These are phyloP conservation scores for Craterostigma plantagineum DNA, from an alignment of 257 asterid species.

Conservation along the genomic window DNA sequence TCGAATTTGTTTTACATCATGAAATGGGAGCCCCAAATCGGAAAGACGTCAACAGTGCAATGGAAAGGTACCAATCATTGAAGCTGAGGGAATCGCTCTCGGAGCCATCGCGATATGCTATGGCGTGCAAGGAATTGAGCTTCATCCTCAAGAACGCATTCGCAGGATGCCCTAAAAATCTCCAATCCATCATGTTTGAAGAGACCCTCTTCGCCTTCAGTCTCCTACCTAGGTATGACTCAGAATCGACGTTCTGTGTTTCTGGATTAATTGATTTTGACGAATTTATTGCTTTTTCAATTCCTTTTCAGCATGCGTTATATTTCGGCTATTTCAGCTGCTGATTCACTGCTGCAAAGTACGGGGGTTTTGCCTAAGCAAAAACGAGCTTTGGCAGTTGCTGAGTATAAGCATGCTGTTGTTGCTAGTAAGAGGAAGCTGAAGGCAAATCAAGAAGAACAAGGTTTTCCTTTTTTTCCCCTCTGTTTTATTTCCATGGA, in stretches of 20 bases:
- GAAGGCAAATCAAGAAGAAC: slow-evolving; percentile 25
- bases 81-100: slow-evolving; percentile 33
- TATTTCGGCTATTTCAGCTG: slow-evolving; percentile 43
- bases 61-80: slow-evolving; percentile 33
- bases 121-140: slow-evolving; percentile 56
- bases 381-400: slow-evolving; percentile 41
- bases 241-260: background rate
- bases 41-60: too few relatives aligned
- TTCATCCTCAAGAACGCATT: slow-evolving; percentile 36
- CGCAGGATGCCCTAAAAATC: slow-evolving; percentile 32
- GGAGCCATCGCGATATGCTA: slow-evolving; percentile 18
- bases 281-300: too few relatives aligned
- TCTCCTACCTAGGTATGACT: slow-evolving; percentile 49
- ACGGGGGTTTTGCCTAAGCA: slow-evolving; percentile 65
- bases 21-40: too few relatives aligned
- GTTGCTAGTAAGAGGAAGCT: slow-evolving; percentile 48
- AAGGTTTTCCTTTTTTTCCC: slow-evolving; percentile 22
- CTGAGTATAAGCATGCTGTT: slow-evolving; percentile 53
- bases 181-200: slow-evolving; percentile 47
- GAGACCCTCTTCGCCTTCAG: slow-evolving; percentile 59
- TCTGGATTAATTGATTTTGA: background rate
- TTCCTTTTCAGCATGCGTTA: slow-evolving; percentile 60
- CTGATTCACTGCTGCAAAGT: slow-evolving; percentile 46
- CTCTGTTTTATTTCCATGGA: background rate
- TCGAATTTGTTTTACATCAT: too few relatives aligned